Evolutionary conservation across 257 asterid genomes (phyloP).

Genomic region (Capsicum chinense): DNA sequence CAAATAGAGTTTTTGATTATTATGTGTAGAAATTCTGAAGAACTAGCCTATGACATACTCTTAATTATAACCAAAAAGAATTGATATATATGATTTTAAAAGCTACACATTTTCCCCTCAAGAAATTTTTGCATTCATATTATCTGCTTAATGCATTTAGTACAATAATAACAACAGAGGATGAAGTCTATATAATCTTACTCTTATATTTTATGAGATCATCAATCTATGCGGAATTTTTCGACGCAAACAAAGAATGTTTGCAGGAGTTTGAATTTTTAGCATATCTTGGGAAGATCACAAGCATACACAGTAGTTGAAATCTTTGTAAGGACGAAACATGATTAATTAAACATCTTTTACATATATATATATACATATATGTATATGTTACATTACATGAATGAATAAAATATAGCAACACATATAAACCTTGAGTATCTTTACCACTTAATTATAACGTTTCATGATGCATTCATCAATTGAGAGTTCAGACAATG

Average conservation of each 20-base stretch:
- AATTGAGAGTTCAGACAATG: background rate
- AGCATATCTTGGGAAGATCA: background rate
- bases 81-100: background rate
- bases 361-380: too few species aligned
- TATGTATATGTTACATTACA: too few species aligned
- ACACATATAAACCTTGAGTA: too few species aligned
- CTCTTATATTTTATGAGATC: too few species aligned
- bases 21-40: background rate
- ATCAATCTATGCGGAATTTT: background rate
- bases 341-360: too few species aligned
- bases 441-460: too few species aligned
- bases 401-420: too few species aligned
- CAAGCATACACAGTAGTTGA: background rate
- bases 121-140: background rate
- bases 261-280: background rate
- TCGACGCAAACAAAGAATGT: background rate
- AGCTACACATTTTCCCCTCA: background rate
- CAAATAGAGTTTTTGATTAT: conserved; percentile 10
- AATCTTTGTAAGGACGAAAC: too few species aligned
- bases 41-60: background rate
- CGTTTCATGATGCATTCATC: too few species aligned
- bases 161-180: too few species aligned
- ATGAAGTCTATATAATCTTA: too few species aligned
- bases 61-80: background rate
- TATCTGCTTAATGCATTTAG: too few species aligned